phyloP scores from a whole-genome alignment of 2,329 filamentous ascomycete species.

The Aspergillus ruber region DNA sequence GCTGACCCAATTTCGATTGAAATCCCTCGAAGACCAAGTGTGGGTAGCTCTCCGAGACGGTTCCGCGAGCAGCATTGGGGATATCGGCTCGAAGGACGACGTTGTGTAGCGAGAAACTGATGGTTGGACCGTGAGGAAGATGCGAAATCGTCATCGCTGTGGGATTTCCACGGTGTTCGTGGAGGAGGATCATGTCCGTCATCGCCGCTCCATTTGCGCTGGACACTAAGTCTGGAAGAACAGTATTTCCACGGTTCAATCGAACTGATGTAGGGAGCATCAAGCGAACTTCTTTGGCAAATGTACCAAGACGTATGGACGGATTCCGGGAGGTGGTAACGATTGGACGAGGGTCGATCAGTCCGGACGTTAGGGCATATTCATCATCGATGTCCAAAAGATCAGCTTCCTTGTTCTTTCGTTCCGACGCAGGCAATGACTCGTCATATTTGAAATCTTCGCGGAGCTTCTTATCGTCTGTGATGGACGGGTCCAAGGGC shows the following conservation, averaged over 20 bases:
- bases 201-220: slow-evolving; percentile 75
- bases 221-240: slow-evolving; percentile 75
- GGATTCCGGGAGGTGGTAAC: slow-evolving; percentile 89
- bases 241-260: slow-evolving; percentile 83
- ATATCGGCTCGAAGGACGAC: slow-evolving; percentile 91
- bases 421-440: slow-evolving; percentile 54
- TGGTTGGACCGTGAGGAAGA: slow-evolving; percentile 80
- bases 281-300: slow-evolving; percentile 84
- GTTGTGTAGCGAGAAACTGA: slow-evolving; percentile 84
- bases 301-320: slow-evolving; percentile 74
- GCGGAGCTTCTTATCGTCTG: slow-evolving; percentile 75
- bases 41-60: slow-evolving; percentile 85
- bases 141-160: slow-evolving; percentile 84
- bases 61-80: slow-evolving; percentile 77
- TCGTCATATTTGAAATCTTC: slow-evolving; percentile 94
- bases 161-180: slow-evolving; percentile 88
- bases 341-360: slow-evolving; percentile 80
- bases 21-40: slow-evolving; percentile 96
- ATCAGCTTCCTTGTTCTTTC: slow-evolving; percentile 71
- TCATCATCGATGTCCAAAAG: slow-evolving; percentile 83
- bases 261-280: slow-evolving; percentile 79
- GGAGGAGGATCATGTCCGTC: slow-evolving; percentile 77
- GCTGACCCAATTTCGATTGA: slow-evolving; percentile 67
- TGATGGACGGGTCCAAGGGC: slow-evolving; percentile 71
- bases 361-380: slow-evolving; percentile 82